These are phyloP conservation scores for Fusarium coffeatum DNA, from an alignment of 2,329 filamentous ascomycete species.

Conservation along the genomic window DNA sequence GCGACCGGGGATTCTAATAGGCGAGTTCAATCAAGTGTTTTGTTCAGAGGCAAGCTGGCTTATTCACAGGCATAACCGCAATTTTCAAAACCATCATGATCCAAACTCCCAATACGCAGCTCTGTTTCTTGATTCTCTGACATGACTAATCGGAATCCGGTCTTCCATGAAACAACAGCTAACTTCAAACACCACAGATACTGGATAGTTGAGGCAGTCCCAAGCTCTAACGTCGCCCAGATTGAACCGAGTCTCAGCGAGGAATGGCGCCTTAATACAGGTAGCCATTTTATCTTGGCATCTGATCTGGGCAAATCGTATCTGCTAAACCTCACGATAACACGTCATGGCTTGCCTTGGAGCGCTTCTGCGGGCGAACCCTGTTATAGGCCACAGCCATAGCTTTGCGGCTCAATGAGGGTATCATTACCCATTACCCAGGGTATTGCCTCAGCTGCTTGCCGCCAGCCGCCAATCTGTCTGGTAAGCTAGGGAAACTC, in stretches of 20 bases:
- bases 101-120: background rate
- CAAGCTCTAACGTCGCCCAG: background rate
- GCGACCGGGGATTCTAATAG: background rate
- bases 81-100: background rate
- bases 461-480: background rate
- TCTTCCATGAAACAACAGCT: background rate
- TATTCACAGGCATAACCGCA: background rate
- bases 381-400: conserved; percentile 14
- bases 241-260: background rate
- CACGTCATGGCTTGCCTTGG: conserved; percentile 3
- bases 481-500: background rate
- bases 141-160: background rate
- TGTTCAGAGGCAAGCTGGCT: background rate
- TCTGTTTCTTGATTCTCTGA: background rate
- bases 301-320: background rate
- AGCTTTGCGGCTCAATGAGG: background rate
- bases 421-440: background rate
- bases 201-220: background rate
- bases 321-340: background rate
- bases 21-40: background rate
- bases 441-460: background rate
- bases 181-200: background rate
- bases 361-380: conserved; percentile 4
- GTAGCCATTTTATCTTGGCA: background rate
- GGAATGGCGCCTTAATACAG: background rate